These are phyloP conservation scores for Suaeda aralocaspica DNA, from an alignment of 148 eudicot genomes.

Conservation along the genomic window DNA sequence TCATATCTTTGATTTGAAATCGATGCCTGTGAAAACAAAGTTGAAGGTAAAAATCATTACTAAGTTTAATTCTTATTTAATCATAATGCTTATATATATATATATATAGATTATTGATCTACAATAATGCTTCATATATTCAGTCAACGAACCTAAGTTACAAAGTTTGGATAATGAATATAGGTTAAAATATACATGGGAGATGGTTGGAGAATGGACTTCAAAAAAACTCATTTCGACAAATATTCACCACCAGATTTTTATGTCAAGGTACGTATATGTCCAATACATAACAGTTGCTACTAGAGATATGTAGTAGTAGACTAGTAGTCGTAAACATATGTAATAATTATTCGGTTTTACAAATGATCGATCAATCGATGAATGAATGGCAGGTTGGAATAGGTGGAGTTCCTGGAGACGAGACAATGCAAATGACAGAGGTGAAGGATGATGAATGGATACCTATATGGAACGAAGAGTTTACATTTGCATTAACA, in stretches of 20 bases:
- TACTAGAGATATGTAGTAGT: no score
- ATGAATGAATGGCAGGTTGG: constrained; percentile 20
- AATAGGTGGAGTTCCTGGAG: constrained; percentile 47
- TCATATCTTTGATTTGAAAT: constrained; percentile 33
- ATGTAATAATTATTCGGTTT: no score
- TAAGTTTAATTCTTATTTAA: no score
- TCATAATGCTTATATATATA: no score
- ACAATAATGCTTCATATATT: no score
- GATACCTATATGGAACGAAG: constrained; percentile 59
- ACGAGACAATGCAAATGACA: constrained; percentile 40
- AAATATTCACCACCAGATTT: constrained; percentile 68
- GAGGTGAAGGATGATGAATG: constrained; percentile 48
- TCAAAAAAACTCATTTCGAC: constrained; percentile 48
- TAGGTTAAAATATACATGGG: constrained; percentile 64
- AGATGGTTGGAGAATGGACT: constrained; percentile 70
- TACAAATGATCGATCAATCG: no score
- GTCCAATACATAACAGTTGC: not conserved
- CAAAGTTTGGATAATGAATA: not conserved
- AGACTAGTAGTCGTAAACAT: no score
- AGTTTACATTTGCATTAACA: constrained; percentile 46
- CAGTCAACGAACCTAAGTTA: not conserved
- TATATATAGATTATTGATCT: no score
- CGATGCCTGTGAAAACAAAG: constrained; percentile 30
- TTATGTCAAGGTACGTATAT: constrained; percentile 40
- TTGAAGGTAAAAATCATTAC: constrained; percentile 56